These are phyloP conservation scores for Talaromyces ruber DNA, from an alignment of 495 filamentous ascomycete species.

Conservation along the genomic window DNA sequence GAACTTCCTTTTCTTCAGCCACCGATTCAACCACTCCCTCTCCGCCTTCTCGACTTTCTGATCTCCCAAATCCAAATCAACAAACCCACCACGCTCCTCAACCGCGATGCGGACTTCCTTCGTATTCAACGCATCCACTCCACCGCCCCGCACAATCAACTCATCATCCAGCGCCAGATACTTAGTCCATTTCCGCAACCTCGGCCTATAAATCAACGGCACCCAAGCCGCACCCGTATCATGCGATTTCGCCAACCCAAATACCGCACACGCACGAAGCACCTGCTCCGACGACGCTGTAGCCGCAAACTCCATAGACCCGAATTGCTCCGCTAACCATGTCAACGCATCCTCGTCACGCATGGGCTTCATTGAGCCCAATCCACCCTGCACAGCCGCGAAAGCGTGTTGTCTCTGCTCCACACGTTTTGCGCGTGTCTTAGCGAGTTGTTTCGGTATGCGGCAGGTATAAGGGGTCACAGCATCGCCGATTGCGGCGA, in stretches of 20 bases:
- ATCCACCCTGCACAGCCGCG: slow-evolving; percentile 8
- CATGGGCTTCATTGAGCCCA: slow-evolving; percentile 9
- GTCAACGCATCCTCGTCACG: slow-evolving; percentile 18
- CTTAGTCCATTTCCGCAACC: slow-evolving; percentile 31
- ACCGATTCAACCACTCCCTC: slow-evolving; percentile 30
- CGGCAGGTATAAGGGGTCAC: slow-evolving; percentile 74
- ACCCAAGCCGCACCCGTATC: slow-evolving; percentile 20
- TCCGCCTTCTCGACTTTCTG: slow-evolving; percentile 19
- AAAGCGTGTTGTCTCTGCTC: slow-evolving; percentile 26
- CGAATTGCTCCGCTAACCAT: slow-evolving; percentile 17
- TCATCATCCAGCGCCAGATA: slow-evolving; percentile 53
- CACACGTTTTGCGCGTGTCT: slow-evolving; percentile 43
- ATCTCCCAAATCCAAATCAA: slow-evolving; percentile 1
- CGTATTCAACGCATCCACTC: slow-evolving; percentile 37
- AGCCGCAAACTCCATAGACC: slow-evolving; percentile 12
- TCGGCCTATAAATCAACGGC: slow-evolving; percentile 28
- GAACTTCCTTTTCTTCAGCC: slow-evolving; percentile 19
- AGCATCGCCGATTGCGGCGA: slow-evolving; percentile 56
- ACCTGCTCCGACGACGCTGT: slow-evolving; percentile 17
- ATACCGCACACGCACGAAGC: slow-evolving; percentile 33
- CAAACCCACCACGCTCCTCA: slow-evolving; percentile 36
- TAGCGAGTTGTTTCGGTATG: slow-evolving; percentile 61
- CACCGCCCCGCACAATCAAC: slow-evolving; percentile 43
- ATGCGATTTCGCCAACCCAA: slow-evolving; percentile 36
- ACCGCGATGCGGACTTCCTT: slow-evolving; percentile 50